Evolutionary conservation across 306 rosid species (phyloP).

Genomic region (Casuarina equisetifolia): DNA sequence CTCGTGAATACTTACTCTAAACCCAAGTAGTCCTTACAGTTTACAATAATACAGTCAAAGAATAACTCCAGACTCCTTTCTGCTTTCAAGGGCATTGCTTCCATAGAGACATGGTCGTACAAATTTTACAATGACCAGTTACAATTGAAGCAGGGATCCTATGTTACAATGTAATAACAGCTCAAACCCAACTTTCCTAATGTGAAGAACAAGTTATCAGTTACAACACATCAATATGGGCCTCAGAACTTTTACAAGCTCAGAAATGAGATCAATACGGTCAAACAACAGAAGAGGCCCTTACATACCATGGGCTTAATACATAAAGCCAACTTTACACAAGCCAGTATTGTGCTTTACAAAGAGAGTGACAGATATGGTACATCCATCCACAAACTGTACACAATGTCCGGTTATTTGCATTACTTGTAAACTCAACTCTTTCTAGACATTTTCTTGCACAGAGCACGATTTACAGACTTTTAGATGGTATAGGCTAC

Average conservation of each 20-base stretch:
- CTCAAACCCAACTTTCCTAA: slow-evolving; percentile 13
- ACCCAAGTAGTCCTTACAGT: slow-evolving; percentile 1
- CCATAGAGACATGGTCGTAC: slow-evolving; percentile 15
- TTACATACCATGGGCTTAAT: slow-evolving; percentile 27
- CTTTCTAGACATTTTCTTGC: slow-evolving; percentile 26
- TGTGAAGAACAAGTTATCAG: slow-evolving; percentile 15
- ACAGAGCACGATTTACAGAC: slow-evolving; percentile 15
- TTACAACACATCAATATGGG: slow-evolving; percentile 17
- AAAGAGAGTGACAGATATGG: slow-evolving; percentile 8
- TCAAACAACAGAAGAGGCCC: slow-evolving; percentile 12
- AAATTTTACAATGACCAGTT: slow-evolving; percentile 17
- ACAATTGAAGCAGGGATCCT: slow-evolving; percentile 22
- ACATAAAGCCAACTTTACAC: slow-evolving; percentile 23
- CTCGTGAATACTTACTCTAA: slow-evolving; percentile 15
- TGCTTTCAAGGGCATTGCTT: slow-evolving; percentile 13
- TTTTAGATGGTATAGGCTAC: slow-evolving; percentile 18
- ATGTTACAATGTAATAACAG: neutral
- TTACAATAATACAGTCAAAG: neutral
- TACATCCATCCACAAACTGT: neutral
- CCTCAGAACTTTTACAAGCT: slow-evolving; percentile 25
- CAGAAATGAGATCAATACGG: slow-evolving; percentile 11
- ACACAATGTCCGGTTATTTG: slow-evolving; percentile 1
- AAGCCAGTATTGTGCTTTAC: slow-evolving; percentile 5
- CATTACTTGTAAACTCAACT: neutral
- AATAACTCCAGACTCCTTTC: slow-evolving; percentile 1